A percentile compares a stretch with the other conserved stretches of the same genome.
These are phyloP conservation scores for Capsicum chinense DNA, from an alignment of 257 asterid species.

Conservation along the genomic window DNA sequence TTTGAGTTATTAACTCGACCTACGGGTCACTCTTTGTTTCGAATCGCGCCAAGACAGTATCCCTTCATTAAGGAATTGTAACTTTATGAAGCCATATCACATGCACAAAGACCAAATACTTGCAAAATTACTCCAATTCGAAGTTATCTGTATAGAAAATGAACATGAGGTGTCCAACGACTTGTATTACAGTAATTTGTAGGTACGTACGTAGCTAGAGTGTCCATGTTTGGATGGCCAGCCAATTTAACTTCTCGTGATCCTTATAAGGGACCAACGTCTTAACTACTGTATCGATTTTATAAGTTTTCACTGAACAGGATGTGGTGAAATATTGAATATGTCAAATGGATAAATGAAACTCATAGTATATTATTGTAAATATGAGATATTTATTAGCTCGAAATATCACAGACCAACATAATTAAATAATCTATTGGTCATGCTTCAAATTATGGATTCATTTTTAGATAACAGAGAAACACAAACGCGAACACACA, in stretches of 20 bases:
- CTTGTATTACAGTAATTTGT: neutral
- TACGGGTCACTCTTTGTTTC: neutral
- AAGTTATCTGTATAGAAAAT: neutral
- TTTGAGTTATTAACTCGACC: neutral
- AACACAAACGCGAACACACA: too few relatives aligned
- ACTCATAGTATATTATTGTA: neutral
- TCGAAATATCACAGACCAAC: neutral
- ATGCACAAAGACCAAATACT: neutral
- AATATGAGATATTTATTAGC: neutral
- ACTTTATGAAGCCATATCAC: neutral
- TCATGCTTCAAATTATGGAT: neutral
- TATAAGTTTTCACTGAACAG: neutral
- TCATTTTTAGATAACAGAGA: neutral
- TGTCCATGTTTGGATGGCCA: slow-evolving; percentile 13
- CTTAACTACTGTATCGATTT: neutral
- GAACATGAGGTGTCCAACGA: neutral
- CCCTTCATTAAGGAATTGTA: neutral
- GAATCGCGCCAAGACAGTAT: neutral
- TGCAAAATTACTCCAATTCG: neutral
- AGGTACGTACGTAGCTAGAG: neutral
- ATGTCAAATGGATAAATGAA: neutral
- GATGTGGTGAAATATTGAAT: neutral
- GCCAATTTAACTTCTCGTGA: neutral
- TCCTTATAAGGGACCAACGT: neutral
- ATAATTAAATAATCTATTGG: neutral